Conservation (phyloP, 1,139 yeast species). For the Yamadazyma atlantica region DNA sequence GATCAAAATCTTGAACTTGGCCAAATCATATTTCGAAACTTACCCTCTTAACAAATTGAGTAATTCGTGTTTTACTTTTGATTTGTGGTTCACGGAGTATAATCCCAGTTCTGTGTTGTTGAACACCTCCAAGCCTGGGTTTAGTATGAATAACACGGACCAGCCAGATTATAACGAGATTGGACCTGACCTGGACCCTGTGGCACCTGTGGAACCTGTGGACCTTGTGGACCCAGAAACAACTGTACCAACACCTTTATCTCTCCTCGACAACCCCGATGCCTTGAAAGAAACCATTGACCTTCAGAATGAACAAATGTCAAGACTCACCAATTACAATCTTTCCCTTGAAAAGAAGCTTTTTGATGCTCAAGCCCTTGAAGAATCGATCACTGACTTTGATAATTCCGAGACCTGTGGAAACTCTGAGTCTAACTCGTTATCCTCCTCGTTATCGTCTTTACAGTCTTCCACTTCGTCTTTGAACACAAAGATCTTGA, state of each 20-base stretch:
- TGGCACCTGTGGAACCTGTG: too few species aligned
- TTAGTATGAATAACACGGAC: background rate
- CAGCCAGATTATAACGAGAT: too few species aligned
- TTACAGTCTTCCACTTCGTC: conserved; percentile 34
- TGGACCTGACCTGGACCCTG: background rate
- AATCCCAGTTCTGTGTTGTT: conserved; percentile 26
- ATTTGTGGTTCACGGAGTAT: conserved; percentile 37
- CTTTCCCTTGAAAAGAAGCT: conserved; percentile 21
- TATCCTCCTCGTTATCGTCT: conserved; percentile 40
- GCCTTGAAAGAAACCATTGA: conserved; percentile 18
- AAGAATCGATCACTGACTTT: conserved; percentile 19
- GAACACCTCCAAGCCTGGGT: conserved; percentile 20
- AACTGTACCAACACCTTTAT: too few species aligned
- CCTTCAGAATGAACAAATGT: conserved; percentile 34
- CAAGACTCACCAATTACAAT: conserved; percentile 22
- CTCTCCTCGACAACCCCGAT: conserved; percentile 7
- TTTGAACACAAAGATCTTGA: conserved; percentile 27
- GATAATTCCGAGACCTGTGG: conserved; percentile 13
- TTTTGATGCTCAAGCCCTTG: conserved; percentile 21
- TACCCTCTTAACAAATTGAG: conserved; percentile 28
- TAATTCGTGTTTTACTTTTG: conserved; percentile 25
- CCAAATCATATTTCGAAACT: conserved; percentile 28
- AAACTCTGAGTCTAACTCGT: conserved; percentile 27
- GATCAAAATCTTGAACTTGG: conserved; percentile 33
- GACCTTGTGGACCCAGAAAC: too few species aligned